Conservation (phyloP, 352 stramenopile species). For the Pythium myriotylum region DNA sequence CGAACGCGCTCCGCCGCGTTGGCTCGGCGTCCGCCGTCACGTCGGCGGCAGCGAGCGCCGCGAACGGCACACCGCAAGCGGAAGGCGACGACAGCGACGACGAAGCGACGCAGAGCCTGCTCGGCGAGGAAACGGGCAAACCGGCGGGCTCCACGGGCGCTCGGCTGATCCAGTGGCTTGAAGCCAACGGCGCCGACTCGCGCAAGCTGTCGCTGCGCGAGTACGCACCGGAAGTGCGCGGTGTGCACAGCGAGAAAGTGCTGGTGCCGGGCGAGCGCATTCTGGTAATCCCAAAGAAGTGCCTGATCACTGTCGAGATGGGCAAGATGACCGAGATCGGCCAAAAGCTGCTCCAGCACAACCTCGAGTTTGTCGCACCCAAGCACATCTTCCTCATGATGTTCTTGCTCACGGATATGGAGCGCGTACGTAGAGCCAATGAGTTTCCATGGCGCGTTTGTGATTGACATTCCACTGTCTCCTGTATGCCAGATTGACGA, state of each 20-base stretch:
- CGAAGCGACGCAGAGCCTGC: conserved; percentile 17
- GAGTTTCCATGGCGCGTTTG: not conserved
- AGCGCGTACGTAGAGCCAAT: conserved; percentile 57
- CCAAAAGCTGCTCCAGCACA: conserved; percentile 89
- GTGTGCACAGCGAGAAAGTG: conserved; percentile 89
- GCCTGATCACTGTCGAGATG: conserved; percentile 99
- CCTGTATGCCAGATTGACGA: conserved; percentile 46
- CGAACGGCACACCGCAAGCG: not conserved
- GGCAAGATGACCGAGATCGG: conserved; percentile 97
- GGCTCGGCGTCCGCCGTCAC: conserved; percentile 16
- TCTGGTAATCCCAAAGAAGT: conserved; percentile 93
- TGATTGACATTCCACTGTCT: not conserved
- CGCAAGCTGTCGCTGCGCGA: conserved; percentile 82
- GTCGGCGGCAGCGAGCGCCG: conserved; percentile 1
- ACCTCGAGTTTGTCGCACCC: conserved; percentile 96
- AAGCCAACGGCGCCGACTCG: conserved; percentile 67
- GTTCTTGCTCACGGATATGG: conserved; percentile 97
- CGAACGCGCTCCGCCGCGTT: conserved; percentile 12
- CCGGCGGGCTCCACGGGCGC: conserved; percentile 51
- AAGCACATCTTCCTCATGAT: conserved; percentile 99
- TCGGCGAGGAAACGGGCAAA: conserved; percentile 24
- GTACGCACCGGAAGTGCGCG: conserved; percentile 92
- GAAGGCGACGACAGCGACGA: conserved; percentile 19
- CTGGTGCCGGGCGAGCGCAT: conserved; percentile 87
- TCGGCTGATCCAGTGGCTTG: conserved; percentile 80